Percentiles rank a stretch among this genome's conserved stretches.
phyloP scores from a whole-genome alignment of 140 eudicot genomes.

The Ambrosia hybrid region DNA sequence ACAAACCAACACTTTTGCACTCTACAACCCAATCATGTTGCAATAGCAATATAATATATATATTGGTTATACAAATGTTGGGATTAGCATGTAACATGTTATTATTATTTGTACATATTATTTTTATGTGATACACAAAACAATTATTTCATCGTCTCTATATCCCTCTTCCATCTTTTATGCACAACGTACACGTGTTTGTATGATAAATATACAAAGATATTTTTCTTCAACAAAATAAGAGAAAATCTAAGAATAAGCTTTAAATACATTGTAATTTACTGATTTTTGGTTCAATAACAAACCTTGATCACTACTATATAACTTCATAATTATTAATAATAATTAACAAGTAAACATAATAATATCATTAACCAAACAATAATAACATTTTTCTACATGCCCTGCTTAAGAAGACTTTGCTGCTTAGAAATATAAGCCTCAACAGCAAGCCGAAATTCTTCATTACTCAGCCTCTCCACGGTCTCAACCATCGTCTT shows the following conservation, averaged over 20 bases:
- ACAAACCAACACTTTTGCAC: conserved; percentile 19
- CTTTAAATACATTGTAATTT: no score
- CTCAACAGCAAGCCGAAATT: conserved; percentile 60
- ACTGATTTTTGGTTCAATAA: neutral
- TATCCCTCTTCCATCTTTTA: no score
- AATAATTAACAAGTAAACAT: conserved; percentile 1
- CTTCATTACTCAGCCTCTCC: conserved; percentile 68
- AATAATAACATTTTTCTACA: conserved; percentile 13
- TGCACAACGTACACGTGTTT: no score
- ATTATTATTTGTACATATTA: no score
- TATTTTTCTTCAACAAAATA: no score
- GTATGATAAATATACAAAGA: no score
- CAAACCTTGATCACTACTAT: neutral
- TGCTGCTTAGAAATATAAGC: conserved; percentile 57
- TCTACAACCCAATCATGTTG: conserved; percentile 17
- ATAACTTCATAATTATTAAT: neutral
- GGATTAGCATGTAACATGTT: no score
- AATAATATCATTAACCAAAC: conserved; percentile 6
- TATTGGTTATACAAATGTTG: no score
- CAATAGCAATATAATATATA: neutral
- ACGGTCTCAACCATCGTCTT: conserved; percentile 28
- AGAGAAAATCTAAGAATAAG: no score
- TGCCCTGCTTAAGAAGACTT: conserved; percentile 44
- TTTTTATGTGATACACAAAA: no score
- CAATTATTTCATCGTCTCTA: no score